These are phyloP conservation scores for Quaeritorhiza haematococci DNA, from an alignment of 371 early-diverging fungal genomes.

Conservation along the genomic window DNA sequence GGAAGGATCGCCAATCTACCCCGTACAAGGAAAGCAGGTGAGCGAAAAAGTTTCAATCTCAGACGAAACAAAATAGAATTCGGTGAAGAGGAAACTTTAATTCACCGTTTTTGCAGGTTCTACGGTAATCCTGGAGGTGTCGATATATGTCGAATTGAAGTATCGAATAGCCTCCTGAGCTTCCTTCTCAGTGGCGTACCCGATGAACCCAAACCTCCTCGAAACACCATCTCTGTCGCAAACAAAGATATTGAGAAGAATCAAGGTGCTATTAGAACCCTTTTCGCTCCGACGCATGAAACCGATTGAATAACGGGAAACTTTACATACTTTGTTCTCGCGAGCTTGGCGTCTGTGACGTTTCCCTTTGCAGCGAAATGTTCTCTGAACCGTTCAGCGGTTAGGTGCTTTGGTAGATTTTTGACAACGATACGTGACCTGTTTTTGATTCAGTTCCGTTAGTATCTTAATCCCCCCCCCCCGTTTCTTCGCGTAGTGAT, in stretches of 20 bases:
- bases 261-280: no score
- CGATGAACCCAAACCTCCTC: constrained; percentile 88
- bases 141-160: constrained; percentile 87
- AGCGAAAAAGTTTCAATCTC: no score
- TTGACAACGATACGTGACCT: constrained; percentile 86
- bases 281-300: no score
- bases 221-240: constrained; percentile 66
- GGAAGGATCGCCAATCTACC: constrained; percentile 61
- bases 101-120: constrained; percentile 79
- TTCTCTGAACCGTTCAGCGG: constrained; percentile 75
- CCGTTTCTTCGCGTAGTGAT: no score
- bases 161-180: constrained; percentile 75
- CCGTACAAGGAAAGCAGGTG: no score
- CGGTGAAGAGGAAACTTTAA: constrained; percentile 9
- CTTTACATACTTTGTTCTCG: constrained; percentile 69
- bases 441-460: no score
- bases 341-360: constrained; percentile 88
- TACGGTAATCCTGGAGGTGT: constrained; percentile 80
- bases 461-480: no score
- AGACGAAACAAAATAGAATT: no score
- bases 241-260: no score
- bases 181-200: constrained; percentile 78
- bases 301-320: no score
- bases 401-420: constrained; percentile 84
- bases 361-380: constrained; percentile 69